Base-by-base conservation (phyloP, 2,329 filamentous ascomycete genomes). In the Hirsutella thompsonii region DNA sequence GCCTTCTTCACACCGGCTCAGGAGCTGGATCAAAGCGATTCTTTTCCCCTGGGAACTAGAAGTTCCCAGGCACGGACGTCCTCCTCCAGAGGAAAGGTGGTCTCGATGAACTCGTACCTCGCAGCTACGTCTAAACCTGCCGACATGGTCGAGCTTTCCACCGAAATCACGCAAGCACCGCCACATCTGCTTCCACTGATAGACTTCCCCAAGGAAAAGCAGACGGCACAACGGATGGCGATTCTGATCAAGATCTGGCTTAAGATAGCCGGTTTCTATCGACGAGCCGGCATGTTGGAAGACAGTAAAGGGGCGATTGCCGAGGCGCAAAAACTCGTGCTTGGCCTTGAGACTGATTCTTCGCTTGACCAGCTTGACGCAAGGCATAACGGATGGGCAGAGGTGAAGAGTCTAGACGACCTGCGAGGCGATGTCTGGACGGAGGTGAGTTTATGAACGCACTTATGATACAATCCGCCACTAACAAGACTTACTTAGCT, bases 211-310 rank as follows among this genome's bases (percentile, higher is more conserved):
- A 70, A 69, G 48, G 70, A 70, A 9, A 70, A 72, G 48, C 63
- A 70, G 46, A 66, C 62, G 47, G 62, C 64, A 23, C 69, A 70
- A 40, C 67, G 72, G 36, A 65, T 61, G 26, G 63, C 64, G 6
- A 65, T 78, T 10, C 57, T 98, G 14, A 67, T 88, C 18, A 82
- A 81, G 48, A 79, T 95, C 26, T 98, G 92, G 92, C 69, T 95
- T 8, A 82, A 92, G 55, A 87, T 95, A 46, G 83, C 87, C 2
- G 83, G 83, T 0, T 80, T 96, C 48, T 98, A 96, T 56, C 77
- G 87, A 21, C 76, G 87, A 40, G 86, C 90, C 8, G 75, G 74
- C 8, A 78, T 93, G 66, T 76, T 78, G 42, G 81, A 89, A 18
- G 90, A 96, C 56, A 79, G 84, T 11, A 76, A 76, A 50, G 84